These are phyloP conservation scores for Cryptococcus sp. DNA, from an alignment of 1,284 basidiomycete genomes.

Conservation along the genomic window DNA sequence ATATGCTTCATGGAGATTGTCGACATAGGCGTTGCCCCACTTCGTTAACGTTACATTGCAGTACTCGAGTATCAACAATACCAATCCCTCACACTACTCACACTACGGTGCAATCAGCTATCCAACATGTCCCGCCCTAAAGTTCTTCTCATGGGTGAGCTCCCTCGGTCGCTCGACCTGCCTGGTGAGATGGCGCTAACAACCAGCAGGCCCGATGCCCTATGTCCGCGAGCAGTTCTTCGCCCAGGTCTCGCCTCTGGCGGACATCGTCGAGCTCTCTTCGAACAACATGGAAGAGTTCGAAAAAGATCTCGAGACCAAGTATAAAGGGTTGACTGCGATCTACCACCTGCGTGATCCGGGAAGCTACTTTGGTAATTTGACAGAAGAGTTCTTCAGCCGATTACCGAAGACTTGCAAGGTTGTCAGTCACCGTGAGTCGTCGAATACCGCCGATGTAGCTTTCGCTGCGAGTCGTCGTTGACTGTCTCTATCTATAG, in stretches of 20 bases:
- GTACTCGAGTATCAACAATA: too few species aligned
- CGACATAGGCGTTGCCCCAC: too few species aligned
- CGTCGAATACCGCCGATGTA: conserved; percentile 68
- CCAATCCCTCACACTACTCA: background rate
- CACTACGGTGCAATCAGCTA: background rate
- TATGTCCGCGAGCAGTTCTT: conserved; percentile 21
- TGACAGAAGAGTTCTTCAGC: conserved; percentile 32
- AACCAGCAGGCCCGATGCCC: conserved; percentile 22
- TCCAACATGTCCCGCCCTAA: background rate
- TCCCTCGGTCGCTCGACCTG: too few species aligned
- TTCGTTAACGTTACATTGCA: too few species aligned
- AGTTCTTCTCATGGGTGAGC: conserved; percentile 4
- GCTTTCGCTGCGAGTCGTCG: conserved; percentile 57
- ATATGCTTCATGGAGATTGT: too few species aligned
- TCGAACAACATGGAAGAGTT: conserved; percentile 68
- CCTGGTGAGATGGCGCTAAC: too few species aligned
- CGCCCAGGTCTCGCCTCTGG: conserved; percentile 13
- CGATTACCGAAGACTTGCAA: conserved; percentile 62
- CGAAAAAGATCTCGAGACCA: conserved; percentile 65
- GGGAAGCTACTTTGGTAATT: conserved; percentile 19
- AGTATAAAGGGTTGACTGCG: conserved; percentile 69
- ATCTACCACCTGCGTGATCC: conserved; percentile 64
- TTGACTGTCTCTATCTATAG: conserved; percentile 50
- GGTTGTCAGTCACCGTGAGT: conserved; percentile 62
- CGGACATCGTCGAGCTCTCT: conserved; percentile 55